Evolutionary conservation across 768 basidiomycete genomes (phyloP), one percentile per base, ranked within the genome.

Genomic region (Cubamyces lactineus): DNA sequence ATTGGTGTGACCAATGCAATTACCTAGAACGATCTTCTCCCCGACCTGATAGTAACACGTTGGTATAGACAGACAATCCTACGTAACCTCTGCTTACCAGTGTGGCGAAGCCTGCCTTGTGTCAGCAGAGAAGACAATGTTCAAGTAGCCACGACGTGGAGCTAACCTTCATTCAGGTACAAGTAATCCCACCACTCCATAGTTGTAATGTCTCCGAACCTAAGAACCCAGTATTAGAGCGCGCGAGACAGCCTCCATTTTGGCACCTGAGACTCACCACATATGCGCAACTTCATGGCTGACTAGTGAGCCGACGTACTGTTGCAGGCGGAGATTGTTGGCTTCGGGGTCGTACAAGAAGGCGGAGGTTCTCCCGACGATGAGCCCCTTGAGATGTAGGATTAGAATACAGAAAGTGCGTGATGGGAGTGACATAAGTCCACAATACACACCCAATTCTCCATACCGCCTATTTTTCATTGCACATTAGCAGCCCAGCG

Each of bases 101-200:
- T 2, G 91, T 93, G 7, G 92, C 91, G 73, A 94, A 92, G 24
- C 92, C 89, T 86, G 50, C 50, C 57, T 34, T 34, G 62, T 54
- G 12, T 26, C 46, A 39, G 19, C 19, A 38, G 1, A 19, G 23
- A n/a, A n/a, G 58, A 16, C 5, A 19, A 23, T 28, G 2, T 34
- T 30, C 4, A 58, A 9, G n/a, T 30, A 19, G 17, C 15, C 45
- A 53, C 66, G 52, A 64, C 34, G 28, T 43, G 7, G 60, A 30
- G 61, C 74, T 38, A 56, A 84, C 86, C 87, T 82, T 92, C 90
- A 64, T 91, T 92, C 59, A 92, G 75, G 73, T 91, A 91, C 50
- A 93, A 80, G 72, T 91, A 87, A 63, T 91, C 86, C 91, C 92
- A 94, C 92, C 92, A 94, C 69, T 85, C 85, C 94, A 96, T 95